Base-by-base conservation (phyloP, 345 rosid genomes). In the Corchorus olitorius region DNA sequence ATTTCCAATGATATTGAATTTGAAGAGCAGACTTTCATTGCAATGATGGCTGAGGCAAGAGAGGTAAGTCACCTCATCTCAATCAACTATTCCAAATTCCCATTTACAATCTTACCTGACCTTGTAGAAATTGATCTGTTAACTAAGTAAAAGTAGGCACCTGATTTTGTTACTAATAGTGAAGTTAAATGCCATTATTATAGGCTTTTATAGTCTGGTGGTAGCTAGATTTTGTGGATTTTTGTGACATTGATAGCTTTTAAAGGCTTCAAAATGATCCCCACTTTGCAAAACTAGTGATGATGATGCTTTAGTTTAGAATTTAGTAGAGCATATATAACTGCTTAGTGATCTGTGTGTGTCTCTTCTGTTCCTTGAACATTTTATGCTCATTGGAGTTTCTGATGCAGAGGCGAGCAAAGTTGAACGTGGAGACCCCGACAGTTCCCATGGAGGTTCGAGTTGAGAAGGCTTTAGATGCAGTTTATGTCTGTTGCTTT, bases 391-490 rank as follows among this genome's bases (percentile, higher is more conserved):
- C 8, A 34, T 49, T 15, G 17, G 8, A 55, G 3, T 14, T 35
- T 33, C 48, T 37, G 52, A 11, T 87, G 87, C 84, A 96, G 98
- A 85, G 91, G 86, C 88, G 99, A 74, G 87, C 90, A 16, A 96
- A 96, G 81, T 46, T 86, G 62, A 93, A 88, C 4, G 83, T 77
- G 0, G 88, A 81, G 3, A 76, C 90, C 8, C 94, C 97, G 6
- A 83, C 19, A n/a, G 87, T 96, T 43, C 91, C 93, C 0, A 91
- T 93, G 98, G 97, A 86, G 80, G 2, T 83, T 68, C 85, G 97
- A 49, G 90, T 80, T 8, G 94, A 89, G 83, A 96, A 96, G 86
- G 97, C 99, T 34, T 84, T 96, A 37, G 99, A 96, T 75, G 98
- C 97, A 4, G 87, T 92, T 33, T 89, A 93, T 41, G 83, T 88